Evolutionary conservation across 139 green algal genomes (phyloP).

Genomic region (Penium margaritaceum): DNA sequence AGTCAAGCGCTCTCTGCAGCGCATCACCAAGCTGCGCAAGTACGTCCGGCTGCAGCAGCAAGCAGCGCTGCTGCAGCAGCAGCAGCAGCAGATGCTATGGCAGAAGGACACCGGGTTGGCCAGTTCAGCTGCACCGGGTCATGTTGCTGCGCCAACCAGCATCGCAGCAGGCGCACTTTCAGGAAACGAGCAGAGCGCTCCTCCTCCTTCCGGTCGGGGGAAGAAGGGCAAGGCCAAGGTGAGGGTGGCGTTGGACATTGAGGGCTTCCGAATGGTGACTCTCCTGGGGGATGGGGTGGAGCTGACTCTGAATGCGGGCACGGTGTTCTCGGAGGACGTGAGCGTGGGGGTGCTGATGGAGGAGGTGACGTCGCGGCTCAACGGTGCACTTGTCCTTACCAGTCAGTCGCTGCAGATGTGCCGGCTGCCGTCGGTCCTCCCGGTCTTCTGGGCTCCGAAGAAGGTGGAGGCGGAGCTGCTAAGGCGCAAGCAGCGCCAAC

Average conservation of each 20-base stretch:
- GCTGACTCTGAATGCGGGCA: background rate
- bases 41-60: background rate
- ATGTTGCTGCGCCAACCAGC: too few species aligned
- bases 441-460: background rate
- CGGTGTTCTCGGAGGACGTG: constrained; percentile 33
- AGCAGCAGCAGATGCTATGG: background rate
- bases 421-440: background rate
- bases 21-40: background rate
- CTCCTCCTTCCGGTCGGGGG: too few species aligned
- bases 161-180: background rate
- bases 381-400: constrained; percentile 4
- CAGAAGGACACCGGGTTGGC: too few species aligned
- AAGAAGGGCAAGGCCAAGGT: constrained; percentile 4
- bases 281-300: constrained; percentile 20
- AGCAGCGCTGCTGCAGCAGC: background rate
- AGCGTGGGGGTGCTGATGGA: constrained; percentile 28
- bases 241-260: constrained; percentile 11
- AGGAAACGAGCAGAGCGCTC: too few species aligned
- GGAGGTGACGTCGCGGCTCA: constrained; percentile 7
- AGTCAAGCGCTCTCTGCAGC: background rate
- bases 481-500: background rate
- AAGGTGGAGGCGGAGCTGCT: background rate
- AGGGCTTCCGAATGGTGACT: background rate
- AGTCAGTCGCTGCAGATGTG: constrained; percentile 22
- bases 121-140: too few species aligned